Conservation (phyloP, 345 rosid genomes). For the Eucalyptus viminalis region DNA sequence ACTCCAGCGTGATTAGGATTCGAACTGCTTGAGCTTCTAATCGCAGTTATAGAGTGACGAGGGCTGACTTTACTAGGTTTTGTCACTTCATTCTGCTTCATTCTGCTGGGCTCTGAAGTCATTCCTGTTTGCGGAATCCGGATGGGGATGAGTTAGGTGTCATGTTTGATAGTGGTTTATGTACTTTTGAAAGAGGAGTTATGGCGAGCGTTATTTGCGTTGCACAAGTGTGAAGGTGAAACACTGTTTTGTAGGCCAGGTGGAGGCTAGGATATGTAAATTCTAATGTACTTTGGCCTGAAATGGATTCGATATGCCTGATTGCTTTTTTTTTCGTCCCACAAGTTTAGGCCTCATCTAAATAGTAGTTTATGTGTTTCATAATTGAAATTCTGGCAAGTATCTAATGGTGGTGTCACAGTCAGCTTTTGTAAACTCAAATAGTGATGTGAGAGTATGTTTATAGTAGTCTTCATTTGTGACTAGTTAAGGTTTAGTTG, state of each 20-base stretch:
- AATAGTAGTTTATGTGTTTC: neutral
- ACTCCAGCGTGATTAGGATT: neutral
- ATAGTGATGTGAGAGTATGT: neutral
- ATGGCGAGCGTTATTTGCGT: neutral
- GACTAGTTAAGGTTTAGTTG: neutral
- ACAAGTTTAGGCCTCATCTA: neutral
- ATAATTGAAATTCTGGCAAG: neutral
- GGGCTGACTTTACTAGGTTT: neutral
- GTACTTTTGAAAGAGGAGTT: neutral
- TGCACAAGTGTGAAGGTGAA: neutral
- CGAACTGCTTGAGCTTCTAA: neutral
- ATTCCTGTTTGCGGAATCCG: neutral
- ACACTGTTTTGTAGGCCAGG: neutral
- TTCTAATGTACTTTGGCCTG: neutral
- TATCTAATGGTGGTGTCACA: neutral
- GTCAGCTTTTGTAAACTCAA: neutral
- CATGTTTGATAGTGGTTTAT: neutral
- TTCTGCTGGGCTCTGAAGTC: neutral
- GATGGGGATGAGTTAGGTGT: neutral
- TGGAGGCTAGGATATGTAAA: neutral
- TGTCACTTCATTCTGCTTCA: neutral
- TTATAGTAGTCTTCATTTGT: neutral
- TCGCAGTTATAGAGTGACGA: neutral
- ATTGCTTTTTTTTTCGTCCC: neutral
- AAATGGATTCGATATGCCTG: neutral